These are phyloP conservation scores for Hypericum perforatum DNA, from an alignment of 345 rosid genomes.

Conservation along the genomic window DNA sequence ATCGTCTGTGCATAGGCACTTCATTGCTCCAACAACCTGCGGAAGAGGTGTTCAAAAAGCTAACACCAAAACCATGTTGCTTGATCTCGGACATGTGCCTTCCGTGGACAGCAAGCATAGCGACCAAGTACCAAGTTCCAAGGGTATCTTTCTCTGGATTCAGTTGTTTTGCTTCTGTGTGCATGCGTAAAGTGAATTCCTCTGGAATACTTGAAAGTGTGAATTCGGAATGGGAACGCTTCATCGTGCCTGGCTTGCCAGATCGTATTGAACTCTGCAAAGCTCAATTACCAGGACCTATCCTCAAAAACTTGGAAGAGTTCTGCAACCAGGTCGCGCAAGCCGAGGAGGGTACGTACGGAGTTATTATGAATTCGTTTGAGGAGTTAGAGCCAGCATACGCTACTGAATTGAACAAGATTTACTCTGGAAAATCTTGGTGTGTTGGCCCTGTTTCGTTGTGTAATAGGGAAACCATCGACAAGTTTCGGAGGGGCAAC, in stretches of 20 bases:
- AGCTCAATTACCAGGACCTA: background rate
- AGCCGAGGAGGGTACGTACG: constrained; percentile 8
- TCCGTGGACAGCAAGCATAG: background rate
- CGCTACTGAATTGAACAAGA: background rate
- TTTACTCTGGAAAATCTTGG: constrained; percentile 3
- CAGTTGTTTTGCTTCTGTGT: constrained; percentile 3
- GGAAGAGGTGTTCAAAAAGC: no score
- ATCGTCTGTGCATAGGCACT: no score
- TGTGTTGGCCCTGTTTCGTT: constrained; percentile 13
- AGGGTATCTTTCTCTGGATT: constrained; percentile 10
- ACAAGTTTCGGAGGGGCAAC: constrained; percentile 5
- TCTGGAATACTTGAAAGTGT: constrained; percentile 1
- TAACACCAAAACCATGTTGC: constrained; percentile 3
- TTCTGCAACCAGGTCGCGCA: background rate
- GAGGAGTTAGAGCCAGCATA: constrained; percentile 8
- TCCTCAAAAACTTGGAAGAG: background rate
- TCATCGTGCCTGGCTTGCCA: constrained; percentile 11
- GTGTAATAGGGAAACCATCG: constrained; percentile 3
- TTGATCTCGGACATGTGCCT: constrained; percentile 10
- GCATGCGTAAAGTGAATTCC: background rate
- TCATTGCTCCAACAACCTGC: no score
- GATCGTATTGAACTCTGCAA: constrained; percentile 4
- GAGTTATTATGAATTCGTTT: constrained; percentile 6
- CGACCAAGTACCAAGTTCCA: constrained; percentile 6
- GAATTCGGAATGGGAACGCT: background rate